Conservation (phyloP, 169 alveolate species). For the Cryptosporidium sp. region DNA sequence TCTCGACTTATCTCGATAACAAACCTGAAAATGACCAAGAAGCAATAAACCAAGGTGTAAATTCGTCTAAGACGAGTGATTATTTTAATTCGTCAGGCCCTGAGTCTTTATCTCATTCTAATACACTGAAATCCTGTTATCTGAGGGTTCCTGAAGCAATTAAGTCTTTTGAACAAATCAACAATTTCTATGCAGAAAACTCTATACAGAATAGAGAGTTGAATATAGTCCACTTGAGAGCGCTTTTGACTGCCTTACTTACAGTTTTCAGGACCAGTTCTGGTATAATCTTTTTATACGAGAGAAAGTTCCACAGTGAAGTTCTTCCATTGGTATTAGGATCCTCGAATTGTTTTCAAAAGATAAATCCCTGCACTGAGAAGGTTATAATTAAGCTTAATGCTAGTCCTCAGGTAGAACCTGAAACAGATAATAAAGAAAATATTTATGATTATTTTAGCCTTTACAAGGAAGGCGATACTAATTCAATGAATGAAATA, state of each 20-base stretch:
- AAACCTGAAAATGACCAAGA: not conserved
- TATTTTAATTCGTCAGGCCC: not conserved
- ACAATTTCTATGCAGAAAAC: not conserved
- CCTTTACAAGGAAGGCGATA: not conserved
- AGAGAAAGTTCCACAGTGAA: constrained; percentile 9
- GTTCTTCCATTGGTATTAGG: not conserved
- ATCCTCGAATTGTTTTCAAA: not conserved
- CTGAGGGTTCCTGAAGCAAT: not conserved
- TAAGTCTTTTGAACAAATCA: not conserved
- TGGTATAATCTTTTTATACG: constrained; percentile 23
- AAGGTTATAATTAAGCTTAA: constrained; percentile 1
- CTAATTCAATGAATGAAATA: not conserved
- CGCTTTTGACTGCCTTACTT: constrained; percentile 14
- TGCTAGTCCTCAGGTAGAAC: not conserved
- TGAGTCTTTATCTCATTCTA: not conserved
- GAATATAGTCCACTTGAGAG: not conserved
- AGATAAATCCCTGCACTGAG: not conserved
- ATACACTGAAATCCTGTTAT: constrained; percentile 15
- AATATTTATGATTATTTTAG: not conserved
- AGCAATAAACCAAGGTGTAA: not conserved
- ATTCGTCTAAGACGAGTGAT: not conserved
- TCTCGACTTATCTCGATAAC: not conserved
- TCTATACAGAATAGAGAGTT: not conserved
- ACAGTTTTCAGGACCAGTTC: constrained; percentile 57
- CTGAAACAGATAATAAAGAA: not conserved